phyloP scores from a whole-genome alignment of 2,329 filamentous ascomycete genomes.

The Colletotrichum agaves region DNA sequence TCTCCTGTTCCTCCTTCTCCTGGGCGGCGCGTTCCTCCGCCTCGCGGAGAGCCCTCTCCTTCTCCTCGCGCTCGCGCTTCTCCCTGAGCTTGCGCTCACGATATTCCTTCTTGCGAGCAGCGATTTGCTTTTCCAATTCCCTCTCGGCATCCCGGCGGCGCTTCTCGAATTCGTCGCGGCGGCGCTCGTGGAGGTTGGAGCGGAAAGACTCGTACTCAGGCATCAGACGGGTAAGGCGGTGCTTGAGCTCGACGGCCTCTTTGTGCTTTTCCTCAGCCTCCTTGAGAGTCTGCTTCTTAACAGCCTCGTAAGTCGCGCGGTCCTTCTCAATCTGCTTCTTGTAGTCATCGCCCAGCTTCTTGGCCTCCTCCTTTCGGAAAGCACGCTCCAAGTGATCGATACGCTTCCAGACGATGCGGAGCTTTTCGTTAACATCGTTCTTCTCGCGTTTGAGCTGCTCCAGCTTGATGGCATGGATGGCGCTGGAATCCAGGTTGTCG shows the following conservation, averaged over 20 bases:
- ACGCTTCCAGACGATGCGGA: slow-evolving; percentile 92
- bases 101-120: slow-evolving; percentile 86
- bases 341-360: slow-evolving; percentile 90
- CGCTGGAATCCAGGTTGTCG: slow-evolving; percentile 87
- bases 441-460: slow-evolving; percentile 97
- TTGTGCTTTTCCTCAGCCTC: slow-evolving; percentile 90
- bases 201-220: slow-evolving; percentile 87
- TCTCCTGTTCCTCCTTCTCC: slow-evolving; percentile 88
- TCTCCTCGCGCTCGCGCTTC: slow-evolving; percentile 85
- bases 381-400: slow-evolving; percentile 97
- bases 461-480: slow-evolving; percentile 93
- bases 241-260: slow-evolving; percentile 92
- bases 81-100: slow-evolving; percentile 85
- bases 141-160: slow-evolving; percentile 90
- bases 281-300: slow-evolving; percentile 80
- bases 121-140: slow-evolving; percentile 93
- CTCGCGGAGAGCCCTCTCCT: slow-evolving; percentile 80
- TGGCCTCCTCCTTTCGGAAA: slow-evolving; percentile 93
- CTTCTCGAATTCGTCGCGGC: slow-evolving; percentile 95
- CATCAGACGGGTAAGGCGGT: slow-evolving; percentile 87
- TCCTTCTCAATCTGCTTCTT: slow-evolving; percentile 84
- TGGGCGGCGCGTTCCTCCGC: slow-evolving; percentile 83
- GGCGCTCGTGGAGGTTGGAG: slow-evolving; percentile 82
- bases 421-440: slow-evolving; percentile 91
- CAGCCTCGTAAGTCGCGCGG: slow-evolving; percentile 80